Base-by-base conservation (phyloP, 2,329 filamentous ascomycete genomes). In the Aspergillus texensis region DNA sequence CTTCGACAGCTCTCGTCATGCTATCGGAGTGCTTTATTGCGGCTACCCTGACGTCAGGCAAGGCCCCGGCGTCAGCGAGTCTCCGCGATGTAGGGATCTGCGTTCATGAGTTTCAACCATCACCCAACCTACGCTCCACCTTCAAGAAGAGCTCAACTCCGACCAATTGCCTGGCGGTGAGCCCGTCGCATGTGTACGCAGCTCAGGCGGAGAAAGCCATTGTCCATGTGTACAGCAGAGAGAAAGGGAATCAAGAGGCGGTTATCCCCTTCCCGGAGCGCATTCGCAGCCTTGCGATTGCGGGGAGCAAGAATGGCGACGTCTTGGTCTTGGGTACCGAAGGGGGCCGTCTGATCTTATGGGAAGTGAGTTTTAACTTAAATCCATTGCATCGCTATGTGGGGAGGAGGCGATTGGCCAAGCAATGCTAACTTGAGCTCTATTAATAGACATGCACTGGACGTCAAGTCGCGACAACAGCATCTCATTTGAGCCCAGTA, bases 101-200 rank as follows among this genome's bases (percentile, higher is more conserved):
- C 80, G 79, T 91, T 61, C 91, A 97, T 78, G 89, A 93, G 67
- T 86, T 93, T 71, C 91, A 93, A 71, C 94, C 94, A 46, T 85
- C 90, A 60, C 86, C 90, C 67, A 85, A 88, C n/a, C 87, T 93
- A 74, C 90, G 90, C 72, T 83, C 88, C 66, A 86, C 89, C 55
- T 94, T 95, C 85, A 98, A 97, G 84, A 98, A 97, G 81, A 96
- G 92, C 82, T 91, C 92, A 19, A 88, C 89, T n/a, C 85, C 89
- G 30, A 82, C 85, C 62, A 92, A 94, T 77, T 90, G 92, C 70
- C 82, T 99, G 61, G 94, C 93, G 34, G 85, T 94, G 70, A 96
- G 86, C 78, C 83, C 87, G 52, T 89, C 89, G 24, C 95, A 99
- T 76, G 85, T 98, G 54, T 99, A 97, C 76, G 91, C 94, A 4